Percentiles rank a stretch among this genome's conserved stretches.
phyloP scores from a whole-genome alignment of 768 basidiomycete species.

The Sarcodon sp. region DNA sequence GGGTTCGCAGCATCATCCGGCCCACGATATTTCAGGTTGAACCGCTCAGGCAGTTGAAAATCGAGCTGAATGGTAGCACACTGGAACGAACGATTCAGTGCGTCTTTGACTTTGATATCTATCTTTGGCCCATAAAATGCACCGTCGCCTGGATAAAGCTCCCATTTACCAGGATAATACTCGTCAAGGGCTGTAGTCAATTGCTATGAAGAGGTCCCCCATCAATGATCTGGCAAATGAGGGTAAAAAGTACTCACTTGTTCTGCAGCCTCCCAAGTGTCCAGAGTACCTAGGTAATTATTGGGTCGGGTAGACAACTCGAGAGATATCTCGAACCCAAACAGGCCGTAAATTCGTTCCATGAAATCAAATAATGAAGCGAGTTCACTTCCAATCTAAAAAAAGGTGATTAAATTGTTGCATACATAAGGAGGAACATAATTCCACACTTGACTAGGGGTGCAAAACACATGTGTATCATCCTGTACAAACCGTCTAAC shows the following conservation, averaged over 20 bases:
- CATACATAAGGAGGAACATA: neutral
- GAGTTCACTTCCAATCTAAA: slow-evolving; percentile 80
- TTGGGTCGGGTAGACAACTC: slow-evolving; percentile 95
- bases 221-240: neutral
- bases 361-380: slow-evolving; percentile 86
- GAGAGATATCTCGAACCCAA: slow-evolving; percentile 90
- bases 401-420: neutral
- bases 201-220: slow-evolving; percentile 43
- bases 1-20: slow-evolving; percentile 54
- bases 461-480: slow-evolving; percentile 98
- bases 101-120: slow-evolving; percentile 93
- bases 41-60: slow-evolving; percentile 95
- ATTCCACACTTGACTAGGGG: slow-evolving; percentile 64
- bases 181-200: slow-evolving; percentile 74
- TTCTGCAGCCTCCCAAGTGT: slow-evolving; percentile 88
- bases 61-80: slow-evolving; percentile 98
- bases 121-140: slow-evolving; percentile 99
- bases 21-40: slow-evolving; percentile 86
- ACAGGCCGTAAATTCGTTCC: slow-evolving; percentile 84
- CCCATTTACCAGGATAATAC: slow-evolving; percentile 82
- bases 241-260: slow-evolving; percentile 28
- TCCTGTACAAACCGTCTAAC: slow-evolving; percentile 96
- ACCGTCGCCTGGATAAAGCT: slow-evolving; percentile 89
- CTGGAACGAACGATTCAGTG: slow-evolving; percentile 87
- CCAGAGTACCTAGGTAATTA: slow-evolving; percentile 80